Percentiles rank a stretch among this genome's conserved stretches.
phyloP scores from a whole-genome alignment of 352 stramenopile genomes.

The Phytopythium vexans region DNA sequence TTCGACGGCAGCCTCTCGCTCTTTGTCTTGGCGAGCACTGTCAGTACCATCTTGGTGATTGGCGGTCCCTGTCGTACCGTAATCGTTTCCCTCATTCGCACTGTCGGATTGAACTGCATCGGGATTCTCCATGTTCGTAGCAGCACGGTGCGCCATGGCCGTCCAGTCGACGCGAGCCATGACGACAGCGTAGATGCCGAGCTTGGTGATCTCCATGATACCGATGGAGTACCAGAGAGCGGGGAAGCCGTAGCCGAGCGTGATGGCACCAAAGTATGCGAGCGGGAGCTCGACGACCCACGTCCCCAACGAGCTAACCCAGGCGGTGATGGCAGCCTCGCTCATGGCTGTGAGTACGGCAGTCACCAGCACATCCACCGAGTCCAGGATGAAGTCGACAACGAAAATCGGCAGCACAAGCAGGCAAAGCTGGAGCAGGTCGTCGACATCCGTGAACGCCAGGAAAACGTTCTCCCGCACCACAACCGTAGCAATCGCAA shows the following conservation, averaged over 20 bases:
- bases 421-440: constrained; percentile 41
- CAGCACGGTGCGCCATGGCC: constrained; percentile 32
- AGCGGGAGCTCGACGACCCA: constrained; percentile 54
- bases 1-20: no score
- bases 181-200: constrained; percentile 34
- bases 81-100: no score
- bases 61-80: no score
- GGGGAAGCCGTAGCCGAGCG: constrained; percentile 35
- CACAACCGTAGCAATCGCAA: constrained; percentile 44
- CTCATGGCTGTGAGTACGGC: constrained; percentile 47
- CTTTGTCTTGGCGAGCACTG: no score
- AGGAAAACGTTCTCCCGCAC: constrained; percentile 46
- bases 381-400: constrained; percentile 47
- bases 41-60: no score
- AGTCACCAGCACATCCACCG: constrained; percentile 39
- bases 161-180: constrained; percentile 36
- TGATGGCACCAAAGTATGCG: constrained; percentile 46
- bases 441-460: constrained; percentile 46
- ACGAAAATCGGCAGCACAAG: constrained; percentile 53
- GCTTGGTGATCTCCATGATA: constrained; percentile 42
- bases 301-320: constrained; percentile 42
- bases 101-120: constrained; percentile 8
- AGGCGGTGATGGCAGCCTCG: constrained; percentile 39
- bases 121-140: constrained; percentile 35
- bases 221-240: constrained; percentile 45